phyloP scores from a whole-genome alignment of 352 stramenopile genomes.

The Globisporangium mamillatum region DNA sequence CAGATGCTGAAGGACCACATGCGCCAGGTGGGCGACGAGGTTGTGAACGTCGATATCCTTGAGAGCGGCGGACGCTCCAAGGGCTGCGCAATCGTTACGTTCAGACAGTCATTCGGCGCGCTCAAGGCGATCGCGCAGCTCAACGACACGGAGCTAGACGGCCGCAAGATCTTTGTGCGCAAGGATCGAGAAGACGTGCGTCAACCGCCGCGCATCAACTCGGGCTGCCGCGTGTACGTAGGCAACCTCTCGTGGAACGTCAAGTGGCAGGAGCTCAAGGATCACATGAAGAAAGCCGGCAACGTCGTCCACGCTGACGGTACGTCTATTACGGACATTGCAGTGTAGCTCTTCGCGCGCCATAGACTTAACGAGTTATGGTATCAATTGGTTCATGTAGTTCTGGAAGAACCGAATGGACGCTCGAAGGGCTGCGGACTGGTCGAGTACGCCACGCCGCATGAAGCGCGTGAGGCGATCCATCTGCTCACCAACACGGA shows the following conservation, averaged over 20 bases:
- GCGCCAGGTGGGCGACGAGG: constrained; percentile 49
- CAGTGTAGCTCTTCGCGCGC: not conserved
- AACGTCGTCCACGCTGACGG: constrained; percentile 80
- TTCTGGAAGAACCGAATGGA: constrained; percentile 76
- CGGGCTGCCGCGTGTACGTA: constrained; percentile 79
- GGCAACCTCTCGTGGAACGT: constrained; percentile 92
- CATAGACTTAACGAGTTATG: not conserved
- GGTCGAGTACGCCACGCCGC: constrained; percentile 57
- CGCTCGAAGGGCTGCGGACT: constrained; percentile 90
- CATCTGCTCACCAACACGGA: constrained; percentile 90
- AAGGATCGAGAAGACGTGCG: constrained; percentile 87
- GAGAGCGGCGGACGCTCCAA: constrained; percentile 75
- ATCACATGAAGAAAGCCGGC: constrained; percentile 91
- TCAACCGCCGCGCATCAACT: constrained; percentile 25
- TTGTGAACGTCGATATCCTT: constrained; percentile 63
- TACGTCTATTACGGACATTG: constrained; percentile 15
- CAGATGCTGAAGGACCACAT: constrained; percentile 86
- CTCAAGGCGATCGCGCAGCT: constrained; percentile 81
- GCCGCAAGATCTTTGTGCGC: constrained; percentile 92
- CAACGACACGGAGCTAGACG: constrained; percentile 91
- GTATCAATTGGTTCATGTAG: constrained; percentile 19
- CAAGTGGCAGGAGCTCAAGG: constrained; percentile 95
- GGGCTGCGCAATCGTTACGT: constrained; percentile 95
- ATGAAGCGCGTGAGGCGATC: constrained; percentile 88
- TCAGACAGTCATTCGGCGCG: constrained; percentile 74